A percentile compares a stretch with the other conserved stretches of the same genome.
phyloP scores from a whole-genome alignment of 148 eudicot genomes.

The Rhododendron henanense region DNA sequence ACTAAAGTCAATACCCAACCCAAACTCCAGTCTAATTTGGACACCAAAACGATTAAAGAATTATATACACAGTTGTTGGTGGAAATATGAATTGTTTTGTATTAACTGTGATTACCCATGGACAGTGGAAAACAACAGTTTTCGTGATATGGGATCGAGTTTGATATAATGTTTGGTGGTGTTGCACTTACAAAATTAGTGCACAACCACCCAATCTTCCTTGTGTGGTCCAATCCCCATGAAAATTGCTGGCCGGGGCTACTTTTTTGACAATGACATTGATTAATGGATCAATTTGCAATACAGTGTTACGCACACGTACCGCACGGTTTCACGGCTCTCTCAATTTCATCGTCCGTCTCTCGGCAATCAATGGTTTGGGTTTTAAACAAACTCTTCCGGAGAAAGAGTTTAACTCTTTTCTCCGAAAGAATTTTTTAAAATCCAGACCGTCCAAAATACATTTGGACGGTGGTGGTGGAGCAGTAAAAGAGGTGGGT shows the following conservation, averaged over 20 bases:
- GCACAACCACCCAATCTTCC: constrained; percentile 3
- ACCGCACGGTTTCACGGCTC: too few relatives aligned
- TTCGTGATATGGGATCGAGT: background rate
- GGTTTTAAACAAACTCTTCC: too few relatives aligned
- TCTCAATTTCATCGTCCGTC: too few relatives aligned
- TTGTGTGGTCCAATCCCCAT: constrained; percentile 6
- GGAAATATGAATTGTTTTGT: background rate
- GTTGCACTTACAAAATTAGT: background rate
- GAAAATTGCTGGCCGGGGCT: background rate
- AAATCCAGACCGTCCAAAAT: too few relatives aligned
- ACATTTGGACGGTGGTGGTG: too few relatives aligned
- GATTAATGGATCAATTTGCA: background rate
- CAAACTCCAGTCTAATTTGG: background rate
- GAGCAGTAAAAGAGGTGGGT: too few relatives aligned
- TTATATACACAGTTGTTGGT: background rate
- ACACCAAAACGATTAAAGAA: background rate
- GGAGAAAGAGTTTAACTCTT: too few relatives aligned
- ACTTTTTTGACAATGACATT: constrained; percentile 3
- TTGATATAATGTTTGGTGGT: background rate
- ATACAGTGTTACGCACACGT: too few relatives aligned
- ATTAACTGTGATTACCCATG: background rate
- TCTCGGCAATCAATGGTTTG: too few relatives aligned
- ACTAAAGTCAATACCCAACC: background rate
- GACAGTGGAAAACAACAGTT: background rate
- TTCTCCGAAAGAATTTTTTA: too few relatives aligned